Evolutionary conservation across 306 rosid species (phyloP), one percentile per base, ranked within the genome.

Genomic region (Dryas octopetala): DNA sequence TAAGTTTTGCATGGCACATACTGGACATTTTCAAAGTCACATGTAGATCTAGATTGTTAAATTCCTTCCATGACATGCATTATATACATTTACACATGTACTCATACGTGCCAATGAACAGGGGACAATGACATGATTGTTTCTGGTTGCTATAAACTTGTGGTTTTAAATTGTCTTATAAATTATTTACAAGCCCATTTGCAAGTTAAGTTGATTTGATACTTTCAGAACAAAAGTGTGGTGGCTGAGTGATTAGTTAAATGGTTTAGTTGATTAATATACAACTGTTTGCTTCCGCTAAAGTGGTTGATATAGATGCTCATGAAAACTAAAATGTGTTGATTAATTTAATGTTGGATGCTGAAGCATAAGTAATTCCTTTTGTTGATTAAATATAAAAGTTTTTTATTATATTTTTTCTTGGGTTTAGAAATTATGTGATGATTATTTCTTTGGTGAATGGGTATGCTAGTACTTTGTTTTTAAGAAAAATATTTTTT

Each of bases 1-100:
- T 95, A 83, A 83, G 96, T 77, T 19, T 48, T 48, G 40, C 79
- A 67, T 83, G 71, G 49, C 32, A 50, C 44, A 52, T 62, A 7
- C 15, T 7, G 17, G 41, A 46, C 60, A 59, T 76, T 77, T 68
- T 62, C 16, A 68, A 15, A 52, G 62, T 53, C 40, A 9, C 57
- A 49, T 55, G 5, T 67, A 17, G 61, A 7, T 46, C 7, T 23
- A 45, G 76, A 16, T 55, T 71, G 82, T 47, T 43, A 15, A 38
- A 71, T 54, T 53, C 57, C 12, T 28, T 8, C 15, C 57, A 14
- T 12, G 9, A 28, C 6, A 26, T 49, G 38, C 9, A 66, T 10
- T 45, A 47, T 17, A 19, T 2, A 19, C 45, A 68, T 46, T 54
- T 26, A 12, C 45, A 12, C 13, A 70, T 52, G 5, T 52, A 41